These are phyloP conservation scores for Penicillium janthinellum DNA, from an alignment of 2,329 filamentous ascomycete genomes.

Conservation along the genomic window DNA sequence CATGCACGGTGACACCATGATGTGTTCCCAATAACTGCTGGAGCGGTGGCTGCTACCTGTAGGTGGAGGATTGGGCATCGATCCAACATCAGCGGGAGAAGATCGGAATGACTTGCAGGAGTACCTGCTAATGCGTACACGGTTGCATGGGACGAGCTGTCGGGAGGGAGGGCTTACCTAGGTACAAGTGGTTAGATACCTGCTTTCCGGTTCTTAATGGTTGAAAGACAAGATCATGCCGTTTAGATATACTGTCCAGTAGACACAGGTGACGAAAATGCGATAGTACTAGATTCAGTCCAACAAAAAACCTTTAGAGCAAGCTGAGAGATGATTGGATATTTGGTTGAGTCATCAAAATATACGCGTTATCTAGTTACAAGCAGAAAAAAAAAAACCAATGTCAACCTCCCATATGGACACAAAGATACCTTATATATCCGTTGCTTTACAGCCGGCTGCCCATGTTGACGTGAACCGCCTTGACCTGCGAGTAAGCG, in stretches of 20 bases:
- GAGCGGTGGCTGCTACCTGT: neutral
- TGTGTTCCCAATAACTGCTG: neutral
- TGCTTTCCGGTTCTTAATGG: neutral
- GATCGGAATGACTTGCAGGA: neutral
- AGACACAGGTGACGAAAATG: neutral
- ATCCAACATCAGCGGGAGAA: slow-evolving; percentile 1
- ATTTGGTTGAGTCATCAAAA: slow-evolving; percentile 18
- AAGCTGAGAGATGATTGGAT: neutral
- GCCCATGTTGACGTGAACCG: slow-evolving; percentile 51
- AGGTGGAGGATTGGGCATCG: neutral
- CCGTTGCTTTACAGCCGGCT: slow-evolving; percentile 36
- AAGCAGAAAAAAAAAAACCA: neutral
- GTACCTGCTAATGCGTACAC: neutral
- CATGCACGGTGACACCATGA: neutral
- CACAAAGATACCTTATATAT: neutral
- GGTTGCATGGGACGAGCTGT: neutral
- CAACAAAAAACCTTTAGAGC: neutral
- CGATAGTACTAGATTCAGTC: neutral
- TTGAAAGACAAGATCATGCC: neutral
- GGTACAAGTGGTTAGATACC: too few relatives aligned
- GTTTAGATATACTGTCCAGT: neutral
- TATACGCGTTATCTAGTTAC: slow-evolving; percentile 20
- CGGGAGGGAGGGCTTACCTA: neutral
- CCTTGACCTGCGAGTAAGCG: slow-evolving; percentile 64
- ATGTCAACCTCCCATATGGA: neutral